phyloP scores from a whole-genome alignment of 2,329 filamentous ascomycete genomes.

The Didymellaceae sp. region DNA sequence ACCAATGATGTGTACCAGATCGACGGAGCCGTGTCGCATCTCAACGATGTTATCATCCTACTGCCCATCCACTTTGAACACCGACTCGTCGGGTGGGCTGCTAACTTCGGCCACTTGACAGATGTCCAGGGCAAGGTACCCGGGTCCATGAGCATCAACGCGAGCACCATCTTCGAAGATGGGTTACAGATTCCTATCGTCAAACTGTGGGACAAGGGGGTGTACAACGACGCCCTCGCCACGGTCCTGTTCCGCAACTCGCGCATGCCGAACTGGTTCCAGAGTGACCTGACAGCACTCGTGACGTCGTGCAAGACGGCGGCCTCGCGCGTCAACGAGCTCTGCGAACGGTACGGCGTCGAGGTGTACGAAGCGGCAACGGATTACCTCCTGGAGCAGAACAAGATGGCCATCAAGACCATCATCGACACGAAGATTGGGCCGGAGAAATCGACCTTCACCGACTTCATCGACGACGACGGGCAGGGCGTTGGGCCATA shows the following conservation, averaged over 20 bases:
- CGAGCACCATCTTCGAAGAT: constrained; percentile 57
- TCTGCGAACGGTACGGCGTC: constrained; percentile 54
- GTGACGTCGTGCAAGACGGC: constrained; percentile 57
- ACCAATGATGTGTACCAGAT: constrained; percentile 60
- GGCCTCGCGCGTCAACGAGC: constrained; percentile 53
- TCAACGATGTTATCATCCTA: constrained; percentile 59
- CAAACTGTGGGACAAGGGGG: constrained; percentile 55
- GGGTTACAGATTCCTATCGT: constrained; percentile 58
- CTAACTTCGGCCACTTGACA: constrained; percentile 60
- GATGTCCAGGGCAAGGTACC: constrained; percentile 56
- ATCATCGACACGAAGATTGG: constrained; percentile 57
- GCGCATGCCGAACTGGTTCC: constrained; percentile 57
- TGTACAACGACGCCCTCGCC: constrained; percentile 54
- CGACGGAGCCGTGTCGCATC: constrained; percentile 57
- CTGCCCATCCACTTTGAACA: constrained; percentile 56
- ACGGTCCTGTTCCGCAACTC: constrained; percentile 58
- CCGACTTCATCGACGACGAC: constrained; percentile 59
- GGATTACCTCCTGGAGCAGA: constrained; percentile 53
- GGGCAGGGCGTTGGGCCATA: constrained; percentile 56
- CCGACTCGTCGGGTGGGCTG: constrained; percentile 56
- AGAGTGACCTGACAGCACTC: constrained; percentile 56
- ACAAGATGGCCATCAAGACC: constrained; percentile 53
- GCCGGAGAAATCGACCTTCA: constrained; percentile 52
- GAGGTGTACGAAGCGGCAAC: constrained; percentile 56
- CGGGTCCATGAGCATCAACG: constrained; percentile 59